Evolutionary conservation across 1,284 basidiomycete genomes (phyloP).

Genomic region (Ceratobasidium papillatum): DNA sequence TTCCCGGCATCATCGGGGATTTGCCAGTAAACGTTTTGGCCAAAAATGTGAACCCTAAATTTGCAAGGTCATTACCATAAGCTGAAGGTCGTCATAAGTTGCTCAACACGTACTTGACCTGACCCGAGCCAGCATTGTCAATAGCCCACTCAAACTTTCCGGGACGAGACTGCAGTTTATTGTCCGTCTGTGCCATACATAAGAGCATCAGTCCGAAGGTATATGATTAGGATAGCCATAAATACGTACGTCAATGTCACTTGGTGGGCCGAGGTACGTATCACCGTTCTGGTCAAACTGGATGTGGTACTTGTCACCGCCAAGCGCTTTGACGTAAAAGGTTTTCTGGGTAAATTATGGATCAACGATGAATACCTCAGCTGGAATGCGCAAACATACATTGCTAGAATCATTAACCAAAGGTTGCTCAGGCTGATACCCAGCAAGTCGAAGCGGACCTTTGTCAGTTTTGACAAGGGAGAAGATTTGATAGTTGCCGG

Average conservation of each 20-base stretch:
- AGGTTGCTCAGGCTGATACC: neutral
- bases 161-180: neutral
- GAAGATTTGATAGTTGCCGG: neutral
- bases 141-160: neutral
- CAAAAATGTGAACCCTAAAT: neutral
- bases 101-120: neutral
- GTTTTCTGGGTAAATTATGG: neutral
- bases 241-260: neutral
- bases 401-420: constrained; percentile 1
- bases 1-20: constrained; percentile 1
- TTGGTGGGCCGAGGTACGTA: neutral
- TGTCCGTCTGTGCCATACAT: neutral
- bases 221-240: no score
- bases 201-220: no score
- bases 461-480: neutral
- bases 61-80: neutral
- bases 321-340: neutral
- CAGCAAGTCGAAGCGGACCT: neutral
- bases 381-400: neutral
- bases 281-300: neutral
- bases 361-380: neutral
- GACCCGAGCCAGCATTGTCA: neutral
- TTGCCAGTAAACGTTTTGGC: neutral
- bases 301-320: neutral
- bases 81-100: neutral